These are phyloP conservation scores for Pyrenophora graminea DNA, from an alignment of 2,329 filamentous ascomycete genomes.

Conservation along the genomic window DNA sequence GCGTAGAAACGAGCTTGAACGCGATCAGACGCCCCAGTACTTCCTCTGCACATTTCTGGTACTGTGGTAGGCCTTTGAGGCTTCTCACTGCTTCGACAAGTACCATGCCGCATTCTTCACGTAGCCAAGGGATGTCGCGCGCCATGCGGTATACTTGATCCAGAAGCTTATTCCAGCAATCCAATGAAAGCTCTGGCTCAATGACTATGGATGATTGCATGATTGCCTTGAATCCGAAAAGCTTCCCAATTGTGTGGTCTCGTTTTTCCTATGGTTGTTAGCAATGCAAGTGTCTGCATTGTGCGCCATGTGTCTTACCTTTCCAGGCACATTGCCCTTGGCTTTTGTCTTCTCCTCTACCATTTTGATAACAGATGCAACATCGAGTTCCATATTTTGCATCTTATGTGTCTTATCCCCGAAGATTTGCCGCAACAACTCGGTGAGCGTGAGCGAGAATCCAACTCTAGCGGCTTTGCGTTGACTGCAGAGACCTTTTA, in stretches of 20 bases:
- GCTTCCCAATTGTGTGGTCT: constrained; percentile 80
- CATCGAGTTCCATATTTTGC: constrained; percentile 42
- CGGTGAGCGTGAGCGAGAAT: constrained; percentile 85
- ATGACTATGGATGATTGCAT: constrained; percentile 78
- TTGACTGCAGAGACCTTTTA: constrained; percentile 86
- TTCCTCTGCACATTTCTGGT: constrained; percentile 63
- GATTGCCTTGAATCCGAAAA: constrained; percentile 87
- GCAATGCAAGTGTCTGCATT: constrained; percentile 7
- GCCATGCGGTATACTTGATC: constrained; percentile 74
- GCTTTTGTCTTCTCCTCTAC: constrained; percentile 58
- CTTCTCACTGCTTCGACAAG: constrained; percentile 73
- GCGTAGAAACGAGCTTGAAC: constrained; percentile 73
- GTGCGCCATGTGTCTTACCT: constrained; percentile 47
- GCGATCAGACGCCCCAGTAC: constrained; percentile 67
- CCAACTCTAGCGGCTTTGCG: constrained; percentile 86
- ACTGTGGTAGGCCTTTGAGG: constrained; percentile 44
- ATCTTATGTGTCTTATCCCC: constrained; percentile 46
- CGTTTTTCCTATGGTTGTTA: constrained; percentile 71
- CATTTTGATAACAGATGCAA: constrained; percentile 54
- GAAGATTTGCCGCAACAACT: constrained; percentile 74
- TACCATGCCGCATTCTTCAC: constrained; percentile 84
- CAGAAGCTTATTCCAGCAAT: constrained; percentile 69
- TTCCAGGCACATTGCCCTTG: constrained; percentile 57
- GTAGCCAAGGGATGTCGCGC: constrained; percentile 83
- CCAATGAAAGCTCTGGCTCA: constrained; percentile 55